A percentile compares a stretch with the other conserved stretches of the same genome.
phyloP scores from a whole-genome alignment of 164 flowering plant genomes.

The Echeveria elegans region DNA sequence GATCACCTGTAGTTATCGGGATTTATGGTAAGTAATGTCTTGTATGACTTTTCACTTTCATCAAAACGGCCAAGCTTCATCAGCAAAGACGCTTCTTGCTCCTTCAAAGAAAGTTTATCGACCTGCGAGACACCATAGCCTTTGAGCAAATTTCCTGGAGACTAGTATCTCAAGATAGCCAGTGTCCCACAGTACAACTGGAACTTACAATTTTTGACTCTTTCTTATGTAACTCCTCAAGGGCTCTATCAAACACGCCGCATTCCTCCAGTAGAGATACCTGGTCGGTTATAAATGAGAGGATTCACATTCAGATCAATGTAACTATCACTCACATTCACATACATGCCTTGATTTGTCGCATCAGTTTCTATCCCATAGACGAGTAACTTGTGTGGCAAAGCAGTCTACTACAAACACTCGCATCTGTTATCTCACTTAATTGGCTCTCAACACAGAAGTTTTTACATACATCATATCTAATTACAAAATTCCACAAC shows the following conservation, averaged over 20 bases:
- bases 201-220: slow-evolving; percentile 73
- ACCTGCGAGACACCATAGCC: slow-evolving; percentile 31
- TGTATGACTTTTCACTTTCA: slow-evolving; percentile 66
- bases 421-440: neutral
- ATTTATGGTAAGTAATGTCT: slow-evolving; percentile 69
- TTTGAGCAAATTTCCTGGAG: neutral
- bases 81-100: slow-evolving; percentile 76
- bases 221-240: slow-evolving; percentile 70
- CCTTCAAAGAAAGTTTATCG: slow-evolving; percentile 75
- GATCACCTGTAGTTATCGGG: slow-evolving; percentile 87
- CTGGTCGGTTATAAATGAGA: slow-evolving; percentile 28
- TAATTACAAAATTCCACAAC: neutral
- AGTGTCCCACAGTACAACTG: neutral
- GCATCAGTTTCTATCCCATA: neutral
- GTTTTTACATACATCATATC: too few relatives aligned
- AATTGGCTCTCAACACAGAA: neutral
- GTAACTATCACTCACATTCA: neutral
- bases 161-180: neutral
- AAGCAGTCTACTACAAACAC: neutral
- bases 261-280: slow-evolving; percentile 81
- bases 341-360: neutral
- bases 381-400: neutral
- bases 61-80: slow-evolving; percentile 63
- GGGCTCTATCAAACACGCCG: slow-evolving; percentile 69
- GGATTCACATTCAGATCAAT: neutral